Conservation (phyloP, 1,284 basidiomycete genomes). For the Ustilago bromivora region DNA sequence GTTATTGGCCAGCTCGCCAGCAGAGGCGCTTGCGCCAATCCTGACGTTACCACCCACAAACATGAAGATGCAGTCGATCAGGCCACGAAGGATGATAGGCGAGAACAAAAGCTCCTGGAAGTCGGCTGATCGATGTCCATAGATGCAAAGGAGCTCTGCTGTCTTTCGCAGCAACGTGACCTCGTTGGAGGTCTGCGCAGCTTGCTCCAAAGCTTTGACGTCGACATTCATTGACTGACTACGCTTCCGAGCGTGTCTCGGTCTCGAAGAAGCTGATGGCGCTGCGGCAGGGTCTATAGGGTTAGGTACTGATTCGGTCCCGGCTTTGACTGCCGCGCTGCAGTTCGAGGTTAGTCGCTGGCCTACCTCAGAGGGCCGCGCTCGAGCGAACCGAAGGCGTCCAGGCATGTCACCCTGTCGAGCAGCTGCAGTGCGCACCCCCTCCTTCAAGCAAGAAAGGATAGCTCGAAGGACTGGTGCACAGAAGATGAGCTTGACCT, state of each 20-base stretch:
- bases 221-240: slow-evolving; percentile 57
- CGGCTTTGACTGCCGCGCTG: no score
- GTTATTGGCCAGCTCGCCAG: background rate
- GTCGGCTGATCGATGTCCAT: slow-evolving; percentile 28
- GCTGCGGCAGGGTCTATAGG: background rate
- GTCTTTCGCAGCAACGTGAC: slow-evolving; percentile 42
- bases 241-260: slow-evolving; percentile 44
- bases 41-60: slow-evolving; percentile 9
- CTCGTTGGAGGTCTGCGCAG: slow-evolving; percentile 40
- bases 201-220: slow-evolving; percentile 37
- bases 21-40: background rate
- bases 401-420: slow-evolving; percentile 11
- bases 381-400: slow-evolving; percentile 6
- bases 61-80: slow-evolving; percentile 55
- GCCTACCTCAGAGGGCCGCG: slow-evolving; percentile 31
- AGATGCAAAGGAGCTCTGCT: slow-evolving; percentile 37
- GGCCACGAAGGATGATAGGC: slow-evolving; percentile 53
- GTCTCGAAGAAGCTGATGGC: background rate
- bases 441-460: slow-evolving; percentile 53
- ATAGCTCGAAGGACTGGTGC: slow-evolving; percentile 57
- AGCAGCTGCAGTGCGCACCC: slow-evolving; percentile 26
- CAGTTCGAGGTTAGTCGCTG: background rate
- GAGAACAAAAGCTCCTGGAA: slow-evolving; percentile 58
- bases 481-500: slow-evolving; percentile 74
- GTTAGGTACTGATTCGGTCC: no score